Evolutionary conservation across 805 yeast species (phyloP), one percentile per base, ranked within the genome.

Genomic region (Yarrowia phangngaensis): DNA sequence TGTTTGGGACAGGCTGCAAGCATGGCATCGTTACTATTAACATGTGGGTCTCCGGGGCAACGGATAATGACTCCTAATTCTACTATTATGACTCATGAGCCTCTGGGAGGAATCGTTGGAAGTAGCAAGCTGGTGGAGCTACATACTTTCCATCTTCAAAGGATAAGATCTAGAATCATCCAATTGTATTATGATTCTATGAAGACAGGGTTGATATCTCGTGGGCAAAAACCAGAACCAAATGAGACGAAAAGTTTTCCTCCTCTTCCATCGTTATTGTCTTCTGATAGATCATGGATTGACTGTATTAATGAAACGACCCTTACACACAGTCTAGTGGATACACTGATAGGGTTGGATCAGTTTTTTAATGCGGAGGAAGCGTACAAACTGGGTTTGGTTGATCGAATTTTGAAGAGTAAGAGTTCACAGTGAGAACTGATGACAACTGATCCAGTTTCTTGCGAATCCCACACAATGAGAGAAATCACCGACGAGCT

Each of bases 281-380:
- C 48, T 14, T 22, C 35, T 2, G 35, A 41, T 12, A 4, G 48
- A 8, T 20, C 34, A 14, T 41, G 48, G 48, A 41, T 41, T n/a
- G 28, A 28, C 6, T 9, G 20, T 4, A 30, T 41, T 20, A 29
- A 20, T 13, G 16, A 20, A n/a, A 15, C 20, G 22, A 29, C 48
- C 2, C 15, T 41, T 27, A 29, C 48, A 2, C 28, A 15, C 3
- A 13, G 14, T 3, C 20, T 41, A 16, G 48, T 41, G 6, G 48
- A 41, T 6, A 20, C 28, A 4, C 11, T 41, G 29, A 41, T 41
- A 20, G 34, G 35, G 1, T 16, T 29, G 16, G 48, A 41, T 13
- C 48, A 41, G 48, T 41, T 41, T 16, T 41, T 41, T 22, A 29
- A 29, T 13, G 35, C 48, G 6, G 35, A 41, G 8, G 48, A 41